phyloP scores from a whole-genome alignment of 768 basidiomycete genomes.

The Leccinellum albellum region DNA sequence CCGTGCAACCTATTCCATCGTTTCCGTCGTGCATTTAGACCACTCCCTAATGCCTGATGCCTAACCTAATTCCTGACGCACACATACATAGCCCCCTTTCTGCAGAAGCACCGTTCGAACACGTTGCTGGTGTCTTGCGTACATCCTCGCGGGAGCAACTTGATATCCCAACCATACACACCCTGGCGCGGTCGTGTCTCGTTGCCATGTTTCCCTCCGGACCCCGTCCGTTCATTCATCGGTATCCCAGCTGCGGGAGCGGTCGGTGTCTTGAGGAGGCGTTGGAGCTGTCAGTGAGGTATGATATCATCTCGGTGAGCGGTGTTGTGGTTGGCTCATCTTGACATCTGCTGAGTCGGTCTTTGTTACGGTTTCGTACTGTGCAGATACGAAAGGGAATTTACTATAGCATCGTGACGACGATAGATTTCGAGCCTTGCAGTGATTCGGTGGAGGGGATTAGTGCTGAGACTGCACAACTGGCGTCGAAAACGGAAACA shows the following conservation, averaged over 20 bases:
- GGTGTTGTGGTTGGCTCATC: background rate
- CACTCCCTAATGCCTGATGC: background rate
- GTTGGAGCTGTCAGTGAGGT: slow-evolving; percentile 46
- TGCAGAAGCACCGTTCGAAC: slow-evolving; percentile 39
- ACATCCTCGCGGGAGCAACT: slow-evolving; percentile 53
- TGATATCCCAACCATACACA: slow-evolving; percentile 53
- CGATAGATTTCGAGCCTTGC: slow-evolving; percentile 50
- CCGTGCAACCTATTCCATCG: background rate
- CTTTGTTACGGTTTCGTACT: background rate
- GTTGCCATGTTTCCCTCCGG: slow-evolving; percentile 47
- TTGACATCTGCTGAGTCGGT: background rate
- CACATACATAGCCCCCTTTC: slow-evolving; percentile 43
- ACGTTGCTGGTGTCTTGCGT: slow-evolving; percentile 53
- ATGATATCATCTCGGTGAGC: slow-evolving; percentile 49
- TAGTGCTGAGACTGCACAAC: background rate
- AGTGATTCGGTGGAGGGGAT: slow-evolving; percentile 13
- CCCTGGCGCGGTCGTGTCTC: slow-evolving; percentile 41
- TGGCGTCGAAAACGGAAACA: background rate
- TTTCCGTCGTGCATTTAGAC: too few species aligned
- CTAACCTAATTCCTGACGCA: background rate
- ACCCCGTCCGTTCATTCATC: slow-evolving; percentile 40
- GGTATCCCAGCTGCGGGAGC: slow-evolving; percentile 18
- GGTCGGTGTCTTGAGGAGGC: slow-evolving; percentile 45
- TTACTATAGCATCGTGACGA: slow-evolving; percentile 61
- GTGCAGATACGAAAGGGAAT: slow-evolving; percentile 57